Evolutionary conservation across 2,329 filamentous ascomycete species (phyloP), one percentile per base, ranked within the genome.

Genomic region (Pseudocercospora musae): DNA sequence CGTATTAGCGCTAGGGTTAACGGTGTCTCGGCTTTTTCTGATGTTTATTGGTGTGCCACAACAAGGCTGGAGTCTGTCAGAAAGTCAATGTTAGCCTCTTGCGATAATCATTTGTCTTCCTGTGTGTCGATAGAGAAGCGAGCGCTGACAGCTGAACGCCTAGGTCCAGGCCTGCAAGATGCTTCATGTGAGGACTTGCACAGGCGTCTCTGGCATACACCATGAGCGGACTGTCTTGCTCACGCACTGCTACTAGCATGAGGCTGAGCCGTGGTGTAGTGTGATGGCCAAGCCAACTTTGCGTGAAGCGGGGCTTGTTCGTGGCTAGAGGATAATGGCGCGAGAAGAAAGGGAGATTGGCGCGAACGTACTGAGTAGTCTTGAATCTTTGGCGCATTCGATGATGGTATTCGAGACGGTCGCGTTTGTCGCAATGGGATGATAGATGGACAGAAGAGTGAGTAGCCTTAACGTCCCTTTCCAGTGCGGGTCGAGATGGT

Each of bases 391-490:
- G 37, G 37, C 15, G 37, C 37, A 13, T 15, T 8, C 4, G 37
- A 40, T 18, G 37, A 18, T 18, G 37, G 37, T 40, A n/a, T 40
- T 18, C 37, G 37, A 18, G 37, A n/a, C 37, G 37, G 6, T 18
- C 37, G 37, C 15, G 13, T 2, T 40, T 8, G 37, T 40, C 15
- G 37, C 15, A 40, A 40, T 8, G 37, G 37, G 5, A 40, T 18
- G 2, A 18, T 18, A 8, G 37, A 15, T 40, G n/a, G 52, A 20
- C 21, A 11, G 13, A 54, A 37, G 33, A 25, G 23, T 18, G 52
- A n/a, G 33, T 21, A 20, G 52, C 25, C 48, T 54, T 40, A 40
- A 54, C 27, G 52, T 23, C 52, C 52, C 52, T 54, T 54, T 54
- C 27, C 27, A 33, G 52, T 54, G 29, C 52, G 52, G 29, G 52